Evolutionary conservation across 495 filamentous ascomycete genomes (phyloP).

Genomic region (Talaromyces wortmannii): DNA sequence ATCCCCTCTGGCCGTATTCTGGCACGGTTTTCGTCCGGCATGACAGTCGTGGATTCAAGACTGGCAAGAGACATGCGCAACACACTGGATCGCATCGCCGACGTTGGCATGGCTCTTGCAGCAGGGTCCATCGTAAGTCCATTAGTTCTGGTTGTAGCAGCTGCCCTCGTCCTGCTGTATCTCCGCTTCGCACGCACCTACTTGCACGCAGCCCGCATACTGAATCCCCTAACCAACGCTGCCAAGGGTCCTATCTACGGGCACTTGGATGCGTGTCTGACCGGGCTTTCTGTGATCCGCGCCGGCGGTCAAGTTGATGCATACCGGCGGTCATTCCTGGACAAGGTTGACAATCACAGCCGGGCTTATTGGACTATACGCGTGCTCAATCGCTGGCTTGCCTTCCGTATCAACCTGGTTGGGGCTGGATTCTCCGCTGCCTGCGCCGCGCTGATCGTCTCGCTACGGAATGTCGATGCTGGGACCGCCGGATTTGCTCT

Average conservation of each 20-base stretch:
- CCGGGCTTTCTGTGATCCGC: constrained; percentile 68
- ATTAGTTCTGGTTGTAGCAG: constrained; percentile 19
- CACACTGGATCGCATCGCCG: constrained; percentile 36
- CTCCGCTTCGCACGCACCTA: constrained; percentile 51
- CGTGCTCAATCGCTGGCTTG: constrained; percentile 68
- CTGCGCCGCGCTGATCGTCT: constrained; percentile 51
- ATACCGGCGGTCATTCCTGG: constrained; percentile 60
- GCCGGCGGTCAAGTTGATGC: constrained; percentile 57
- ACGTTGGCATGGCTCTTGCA: constrained; percentile 23
- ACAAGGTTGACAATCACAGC: constrained; percentile 57
- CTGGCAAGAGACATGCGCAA: constrained; percentile 52
- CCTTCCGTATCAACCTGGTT: constrained; percentile 49
- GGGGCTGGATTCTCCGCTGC: constrained; percentile 53
- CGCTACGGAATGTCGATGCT: constrained; percentile 51
- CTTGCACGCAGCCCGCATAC: constrained; percentile 62
- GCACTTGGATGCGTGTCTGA: constrained; percentile 61
- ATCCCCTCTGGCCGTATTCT: constrained; percentile 68
- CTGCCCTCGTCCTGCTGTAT: constrained; percentile 32
- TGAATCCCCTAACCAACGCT: constrained; percentile 67
- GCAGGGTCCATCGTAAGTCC: constrained; percentile 26
- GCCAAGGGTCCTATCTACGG: constrained; percentile 73
- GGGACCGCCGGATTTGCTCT: constrained; percentile 68
- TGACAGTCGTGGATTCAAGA: constrained; percentile 58
- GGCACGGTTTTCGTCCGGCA: constrained; percentile 71
- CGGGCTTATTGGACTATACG: constrained; percentile 59